Evolutionary conservation across 140 eudicot species (phyloP).

Genomic region (Flaveria floridana): DNA sequence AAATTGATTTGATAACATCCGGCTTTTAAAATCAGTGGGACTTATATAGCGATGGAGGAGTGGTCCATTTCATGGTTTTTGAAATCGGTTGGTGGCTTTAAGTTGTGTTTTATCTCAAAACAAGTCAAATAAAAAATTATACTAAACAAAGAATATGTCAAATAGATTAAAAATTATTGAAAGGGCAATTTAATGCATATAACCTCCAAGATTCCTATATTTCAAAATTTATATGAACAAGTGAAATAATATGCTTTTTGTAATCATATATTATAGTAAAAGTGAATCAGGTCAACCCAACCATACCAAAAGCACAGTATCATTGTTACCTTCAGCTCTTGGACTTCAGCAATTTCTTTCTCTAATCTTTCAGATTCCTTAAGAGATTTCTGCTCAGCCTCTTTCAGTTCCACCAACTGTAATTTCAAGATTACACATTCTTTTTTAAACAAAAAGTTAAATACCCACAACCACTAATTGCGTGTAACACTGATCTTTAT

Average conservation of each 20-base stretch:
- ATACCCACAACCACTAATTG: background rate
- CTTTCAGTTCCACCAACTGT: conserved; percentile 84
- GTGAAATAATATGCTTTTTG: background rate
- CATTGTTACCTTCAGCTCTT: conserved; percentile 69
- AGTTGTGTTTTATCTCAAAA: background rate
- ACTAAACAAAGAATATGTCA: background rate
- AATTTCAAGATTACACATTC: conserved; percentile 10
- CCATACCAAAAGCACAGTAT: background rate
- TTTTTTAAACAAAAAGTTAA: background rate
- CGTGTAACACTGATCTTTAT: background rate
- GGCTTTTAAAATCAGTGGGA: background rate
- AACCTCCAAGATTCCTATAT: background rate
- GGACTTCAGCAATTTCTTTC: conserved; percentile 79
- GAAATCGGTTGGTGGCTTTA: no score
- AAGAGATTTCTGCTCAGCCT: conserved; percentile 68
- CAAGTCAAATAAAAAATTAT: background rate
- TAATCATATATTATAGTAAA: no score
- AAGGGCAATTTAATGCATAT: background rate
- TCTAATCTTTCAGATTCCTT: conserved; percentile 84
- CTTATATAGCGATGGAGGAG: no score
- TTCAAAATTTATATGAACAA: background rate
- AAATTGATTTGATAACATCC: background rate
- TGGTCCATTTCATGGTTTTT: no score
- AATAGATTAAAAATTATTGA: no score
- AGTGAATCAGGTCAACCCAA: background rate